phyloP scores from a whole-genome alignment of 148 eudicot genomes.

The Vaccinium macrocarpon region DNA sequence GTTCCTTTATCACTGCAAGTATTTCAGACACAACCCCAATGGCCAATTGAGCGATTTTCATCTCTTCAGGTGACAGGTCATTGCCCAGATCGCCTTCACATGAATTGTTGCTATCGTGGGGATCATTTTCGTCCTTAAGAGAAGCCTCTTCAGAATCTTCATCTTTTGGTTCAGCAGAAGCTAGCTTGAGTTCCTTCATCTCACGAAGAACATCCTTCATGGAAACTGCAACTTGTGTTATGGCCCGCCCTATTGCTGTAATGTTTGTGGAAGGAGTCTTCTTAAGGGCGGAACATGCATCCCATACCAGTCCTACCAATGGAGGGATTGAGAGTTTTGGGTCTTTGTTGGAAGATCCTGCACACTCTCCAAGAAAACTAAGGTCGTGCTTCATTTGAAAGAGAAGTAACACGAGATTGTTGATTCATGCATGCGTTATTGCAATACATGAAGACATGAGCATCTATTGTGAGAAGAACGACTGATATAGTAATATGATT shows the following conservation, averaged over 20 bases:
- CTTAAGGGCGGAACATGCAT: conserved; percentile 81
- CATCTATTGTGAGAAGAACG: background rate
- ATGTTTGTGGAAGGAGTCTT: conserved; percentile 73
- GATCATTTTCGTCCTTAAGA: conserved; percentile 23
- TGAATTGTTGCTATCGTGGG: conserved; percentile 31
- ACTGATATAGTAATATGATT: background rate
- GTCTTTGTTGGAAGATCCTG: conserved; percentile 47
- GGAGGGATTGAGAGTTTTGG: conserved; percentile 47
- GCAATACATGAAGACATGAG: background rate
- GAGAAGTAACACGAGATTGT: background rate
- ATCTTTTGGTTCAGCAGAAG: conserved; percentile 36
- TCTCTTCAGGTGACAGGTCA: conserved; percentile 77
- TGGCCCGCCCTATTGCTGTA: conserved; percentile 78
- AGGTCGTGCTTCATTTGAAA: background rate
- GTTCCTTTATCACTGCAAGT: conserved; percentile 60
- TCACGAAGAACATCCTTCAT: conserved; percentile 92
- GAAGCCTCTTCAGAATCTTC: conserved; percentile 24
- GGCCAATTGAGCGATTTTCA: conserved; percentile 58
- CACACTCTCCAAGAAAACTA: conserved; percentile 10
- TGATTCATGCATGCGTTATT: background rate
- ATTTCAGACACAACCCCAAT: conserved; percentile 50
- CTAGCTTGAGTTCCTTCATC: conserved; percentile 75
- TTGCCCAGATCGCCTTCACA: conserved; percentile 56
- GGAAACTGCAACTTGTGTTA: conserved; percentile 78
- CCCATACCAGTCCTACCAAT: conserved; percentile 74